Conservation (phyloP, 192 early-diverging fungal species). For the Backusella tuberculispora region DNA sequence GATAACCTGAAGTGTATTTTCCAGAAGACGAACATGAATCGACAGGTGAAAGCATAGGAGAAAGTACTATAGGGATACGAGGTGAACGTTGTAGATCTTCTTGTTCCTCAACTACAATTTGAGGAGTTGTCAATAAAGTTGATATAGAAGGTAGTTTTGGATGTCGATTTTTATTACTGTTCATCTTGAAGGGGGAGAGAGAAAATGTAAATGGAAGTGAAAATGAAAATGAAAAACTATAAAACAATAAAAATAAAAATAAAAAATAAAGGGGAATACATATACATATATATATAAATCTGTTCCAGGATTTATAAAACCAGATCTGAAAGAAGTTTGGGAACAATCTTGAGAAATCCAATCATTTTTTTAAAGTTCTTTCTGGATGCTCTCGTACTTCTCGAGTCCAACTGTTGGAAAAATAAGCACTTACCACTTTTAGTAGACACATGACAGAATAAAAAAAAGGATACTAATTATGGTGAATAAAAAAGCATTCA, state of each 20-base stretch:
- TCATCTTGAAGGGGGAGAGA: slow-evolving; percentile 7
- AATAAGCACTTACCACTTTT: background rate
- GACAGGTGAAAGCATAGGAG: slow-evolving; percentile 27
- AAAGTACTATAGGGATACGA: background rate
- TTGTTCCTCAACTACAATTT: background rate
- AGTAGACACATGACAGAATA: slow-evolving; percentile 10
- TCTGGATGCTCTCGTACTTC: slow-evolving; percentile 22
- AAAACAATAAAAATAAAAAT: slow-evolving; percentile 20
- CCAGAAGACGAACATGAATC: slow-evolving; percentile 1
- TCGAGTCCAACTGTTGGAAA: slow-evolving; percentile 16
- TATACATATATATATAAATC: background rate
- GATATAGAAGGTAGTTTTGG: slow-evolving; percentile 21
- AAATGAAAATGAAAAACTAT: background rate
- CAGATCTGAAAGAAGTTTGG: slow-evolving; percentile 24
- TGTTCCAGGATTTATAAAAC: background rate
- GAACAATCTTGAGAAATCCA: slow-evolving; percentile 21
- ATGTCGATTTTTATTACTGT: background rate
- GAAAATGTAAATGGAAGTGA: slow-evolving; percentile 5
- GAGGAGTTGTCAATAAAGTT: slow-evolving; percentile 15
- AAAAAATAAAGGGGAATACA: background rate
- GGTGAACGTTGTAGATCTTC: background rate
- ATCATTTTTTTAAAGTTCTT: slow-evolving; percentile 12
- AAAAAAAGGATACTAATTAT: background rate
- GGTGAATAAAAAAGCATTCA: background rate
- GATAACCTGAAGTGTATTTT: background rate